Conservation (phyloP, 164 flowering plant genomes). For the Stephania japonica region DNA sequence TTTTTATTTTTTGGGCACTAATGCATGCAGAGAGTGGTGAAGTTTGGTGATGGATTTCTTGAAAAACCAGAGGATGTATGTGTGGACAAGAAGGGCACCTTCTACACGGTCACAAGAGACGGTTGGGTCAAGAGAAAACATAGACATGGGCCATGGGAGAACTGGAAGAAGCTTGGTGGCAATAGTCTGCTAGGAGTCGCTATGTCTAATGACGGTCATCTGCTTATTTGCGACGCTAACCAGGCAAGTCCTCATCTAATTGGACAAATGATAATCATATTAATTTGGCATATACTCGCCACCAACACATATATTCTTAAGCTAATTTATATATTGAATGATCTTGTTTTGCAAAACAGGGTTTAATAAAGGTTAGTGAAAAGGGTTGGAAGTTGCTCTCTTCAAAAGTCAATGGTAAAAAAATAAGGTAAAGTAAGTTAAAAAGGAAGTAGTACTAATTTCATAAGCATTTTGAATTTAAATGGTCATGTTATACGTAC, state of each 20-base stretch:
- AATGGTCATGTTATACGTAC: too few species aligned
- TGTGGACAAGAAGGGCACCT: constrained; percentile 40
- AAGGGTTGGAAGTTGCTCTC: constrained; percentile 42
- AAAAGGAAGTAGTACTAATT: too few species aligned
- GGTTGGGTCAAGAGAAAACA: constrained; percentile 69
- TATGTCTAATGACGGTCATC: constrained; percentile 25
- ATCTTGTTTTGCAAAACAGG: constrained; percentile 27
- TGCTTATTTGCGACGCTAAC: constrained; percentile 50
- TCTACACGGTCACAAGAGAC: constrained; percentile 67
- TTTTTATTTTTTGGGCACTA: too few species aligned
- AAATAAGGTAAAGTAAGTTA: constrained; percentile 36
- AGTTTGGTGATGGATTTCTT: constrained; percentile 60
- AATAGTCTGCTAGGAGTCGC: constrained; percentile 43
- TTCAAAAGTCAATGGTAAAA: constrained; percentile 43
- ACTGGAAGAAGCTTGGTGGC: constrained; percentile 45
- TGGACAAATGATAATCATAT: neutral
- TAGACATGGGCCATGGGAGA: constrained; percentile 52
- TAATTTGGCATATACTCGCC: too few species aligned
- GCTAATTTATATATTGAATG: too few species aligned
- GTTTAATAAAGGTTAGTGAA: constrained; percentile 48
- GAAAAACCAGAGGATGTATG: constrained; percentile 55
- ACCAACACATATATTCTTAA: neutral
- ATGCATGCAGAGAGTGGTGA: constrained; percentile 33
- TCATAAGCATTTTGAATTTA: too few species aligned
- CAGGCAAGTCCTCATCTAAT: constrained; percentile 25